Evolutionary conservation across 768 basidiomycete species (phyloP).

Genomic region (Leccinum uliginosum): DNA sequence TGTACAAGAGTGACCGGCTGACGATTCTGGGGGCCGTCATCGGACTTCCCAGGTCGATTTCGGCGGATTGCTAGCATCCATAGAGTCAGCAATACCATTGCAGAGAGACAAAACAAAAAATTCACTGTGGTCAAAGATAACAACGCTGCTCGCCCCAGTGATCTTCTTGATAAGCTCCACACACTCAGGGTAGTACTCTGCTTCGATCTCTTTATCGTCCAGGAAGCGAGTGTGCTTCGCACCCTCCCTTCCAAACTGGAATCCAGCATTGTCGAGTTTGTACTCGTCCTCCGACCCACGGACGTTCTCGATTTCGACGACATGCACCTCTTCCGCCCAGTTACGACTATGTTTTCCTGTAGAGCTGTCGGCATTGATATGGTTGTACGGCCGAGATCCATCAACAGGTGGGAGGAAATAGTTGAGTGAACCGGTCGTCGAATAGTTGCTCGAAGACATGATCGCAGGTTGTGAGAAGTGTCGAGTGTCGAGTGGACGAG

Average conservation of each 20-base stretch:
- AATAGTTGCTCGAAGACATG: constrained; percentile 14
- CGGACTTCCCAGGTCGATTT: constrained; percentile 33
- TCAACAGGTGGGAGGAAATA: constrained; percentile 18
- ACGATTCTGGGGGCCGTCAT: constrained; percentile 37
- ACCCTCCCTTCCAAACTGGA: constrained; percentile 29
- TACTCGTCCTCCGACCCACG: constrained; percentile 32
- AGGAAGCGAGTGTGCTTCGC: constrained; percentile 30
- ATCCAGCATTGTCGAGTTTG: constrained; percentile 33
- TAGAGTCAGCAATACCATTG: neutral
- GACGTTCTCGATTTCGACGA: constrained; percentile 28
- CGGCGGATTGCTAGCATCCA: constrained; percentile 38
- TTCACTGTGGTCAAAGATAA: constrained; percentile 42
- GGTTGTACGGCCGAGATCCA: constrained; percentile 13
- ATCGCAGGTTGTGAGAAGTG: neutral
- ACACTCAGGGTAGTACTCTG: constrained; percentile 39
- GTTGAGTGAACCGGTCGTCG: constrained; percentile 16
- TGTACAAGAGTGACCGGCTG: constrained; percentile 42
- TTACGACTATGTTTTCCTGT: constrained; percentile 18
- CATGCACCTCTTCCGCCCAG: constrained; percentile 13
- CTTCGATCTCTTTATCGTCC: constrained; percentile 33
- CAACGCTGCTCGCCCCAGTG: constrained; percentile 35
- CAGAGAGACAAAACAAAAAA: neutral
- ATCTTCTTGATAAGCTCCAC: constrained; percentile 34
- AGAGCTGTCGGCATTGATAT: constrained; percentile 15
- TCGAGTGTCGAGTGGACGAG: constrained; percentile 27